phyloP scores from a whole-genome alignment of 805 yeast genomes.

The Metschnikowia chrysomelidarum region DNA sequence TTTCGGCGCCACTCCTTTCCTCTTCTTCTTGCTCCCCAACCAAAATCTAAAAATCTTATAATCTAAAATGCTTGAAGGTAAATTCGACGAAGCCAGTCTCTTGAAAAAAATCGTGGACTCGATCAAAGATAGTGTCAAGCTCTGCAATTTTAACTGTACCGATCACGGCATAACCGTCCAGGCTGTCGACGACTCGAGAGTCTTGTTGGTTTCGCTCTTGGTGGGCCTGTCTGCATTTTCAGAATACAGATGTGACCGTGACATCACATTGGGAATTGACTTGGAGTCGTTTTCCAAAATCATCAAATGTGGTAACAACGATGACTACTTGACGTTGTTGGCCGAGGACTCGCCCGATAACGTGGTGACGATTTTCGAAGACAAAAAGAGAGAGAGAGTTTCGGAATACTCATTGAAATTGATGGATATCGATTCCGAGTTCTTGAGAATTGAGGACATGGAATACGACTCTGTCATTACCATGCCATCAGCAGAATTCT shows the following conservation, averaged over 20 bases:
- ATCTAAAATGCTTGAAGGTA: conserved; percentile 85
- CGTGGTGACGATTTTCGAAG: conserved; percentile 83
- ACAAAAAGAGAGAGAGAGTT: conserved; percentile 83
- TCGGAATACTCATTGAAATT: conserved; percentile 88
- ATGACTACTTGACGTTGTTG: conserved; percentile 81
- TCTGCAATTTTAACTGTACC: conserved; percentile 97
- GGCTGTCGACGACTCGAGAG: conserved; percentile 97
- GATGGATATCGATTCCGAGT: conserved; percentile 96
- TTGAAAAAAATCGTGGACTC: conserved; percentile 92
- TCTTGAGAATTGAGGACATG: conserved; percentile 90
- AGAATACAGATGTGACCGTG: conserved; percentile 94
- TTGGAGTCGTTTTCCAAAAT: conserved; percentile 84
- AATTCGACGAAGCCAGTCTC: conserved; percentile 87
- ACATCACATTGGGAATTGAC: conserved; percentile 88
- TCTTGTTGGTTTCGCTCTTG: conserved; percentile 80
- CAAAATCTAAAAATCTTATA: background rate
- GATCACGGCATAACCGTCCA: conserved; percentile 93
- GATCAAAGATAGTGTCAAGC: conserved; percentile 88
- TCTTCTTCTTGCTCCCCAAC: background rate
- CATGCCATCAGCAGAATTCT: conserved; percentile 85
- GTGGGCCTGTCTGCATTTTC: conserved; percentile 87
- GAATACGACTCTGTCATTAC: conserved; percentile 83
- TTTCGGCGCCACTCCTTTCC: background rate
- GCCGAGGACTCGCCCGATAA: conserved; percentile 88
- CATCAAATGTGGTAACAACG: conserved; percentile 85